phyloP scores from a whole-genome alignment of 768 basidiomycete genomes.

The Lentinula edodes region DNA sequence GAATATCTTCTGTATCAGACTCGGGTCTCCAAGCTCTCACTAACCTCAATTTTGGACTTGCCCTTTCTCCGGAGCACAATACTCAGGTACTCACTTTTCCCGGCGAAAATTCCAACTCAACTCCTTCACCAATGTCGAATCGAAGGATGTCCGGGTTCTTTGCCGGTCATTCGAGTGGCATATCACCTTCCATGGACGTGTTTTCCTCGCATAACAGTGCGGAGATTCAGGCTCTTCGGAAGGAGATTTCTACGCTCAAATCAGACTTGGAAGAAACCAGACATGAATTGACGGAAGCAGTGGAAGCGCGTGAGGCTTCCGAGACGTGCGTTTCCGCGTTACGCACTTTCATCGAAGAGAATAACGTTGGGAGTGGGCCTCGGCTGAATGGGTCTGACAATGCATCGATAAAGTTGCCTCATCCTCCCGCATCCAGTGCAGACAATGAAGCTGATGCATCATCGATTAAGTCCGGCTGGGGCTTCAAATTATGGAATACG shows the following conservation, averaged over 20 bases:
- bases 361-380: slow-evolving; percentile 47
- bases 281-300: slow-evolving; percentile 67
- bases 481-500: slow-evolving; percentile 29
- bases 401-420: slow-evolving; percentile 32
- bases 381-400: slow-evolving; percentile 11
- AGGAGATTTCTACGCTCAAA: slow-evolving; percentile 52
- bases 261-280: slow-evolving; percentile 57
- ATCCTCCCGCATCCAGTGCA: slow-evolving; percentile 33
- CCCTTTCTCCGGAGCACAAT: slow-evolving; percentile 19
- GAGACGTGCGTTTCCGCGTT: slow-evolving; percentile 81
- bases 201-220: slow-evolving; percentile 32
- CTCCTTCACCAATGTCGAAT: slow-evolving; percentile 17
- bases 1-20: slow-evolving; percentile 73
- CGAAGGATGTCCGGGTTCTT: slow-evolving; percentile 50
- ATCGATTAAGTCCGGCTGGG: slow-evolving; percentile 37
- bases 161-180: slow-evolving; percentile 27
- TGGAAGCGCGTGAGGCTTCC: slow-evolving; percentile 82
- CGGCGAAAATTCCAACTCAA: slow-evolving; percentile 19
- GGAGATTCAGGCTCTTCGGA: slow-evolving; percentile 55
- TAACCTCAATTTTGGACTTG: slow-evolving; percentile 19
- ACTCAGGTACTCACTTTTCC: slow-evolving; percentile 27
- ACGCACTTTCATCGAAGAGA: slow-evolving; percentile 75
- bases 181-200: slow-evolving; percentile 36
- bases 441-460: slow-evolving; percentile 25
- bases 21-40: slow-evolving; percentile 28